phyloP scores from a whole-genome alignment of 2,329 filamentous ascomycete species.

The Whalleya microplaca region DNA sequence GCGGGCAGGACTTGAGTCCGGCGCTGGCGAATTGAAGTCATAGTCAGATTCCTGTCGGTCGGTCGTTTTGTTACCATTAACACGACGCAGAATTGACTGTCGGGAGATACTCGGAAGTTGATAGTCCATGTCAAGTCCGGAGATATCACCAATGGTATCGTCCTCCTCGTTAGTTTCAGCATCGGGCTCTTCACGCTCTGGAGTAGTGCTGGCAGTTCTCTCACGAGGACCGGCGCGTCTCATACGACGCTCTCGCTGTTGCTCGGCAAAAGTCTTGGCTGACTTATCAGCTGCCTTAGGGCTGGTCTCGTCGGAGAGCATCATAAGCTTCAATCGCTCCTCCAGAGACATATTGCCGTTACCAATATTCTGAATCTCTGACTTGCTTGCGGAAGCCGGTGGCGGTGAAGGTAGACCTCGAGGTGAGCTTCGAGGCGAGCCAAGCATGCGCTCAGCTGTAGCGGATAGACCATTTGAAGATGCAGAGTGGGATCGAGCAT shows the following conservation, averaged over 20 bases:
- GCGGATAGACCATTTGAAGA: constrained; percentile 68
- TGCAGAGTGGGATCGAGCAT: constrained; percentile 50
- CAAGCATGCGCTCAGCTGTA: constrained; percentile 73
- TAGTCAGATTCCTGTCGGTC: constrained; percentile 66
- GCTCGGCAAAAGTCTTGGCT: constrained; percentile 61
- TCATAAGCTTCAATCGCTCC: constrained; percentile 85
- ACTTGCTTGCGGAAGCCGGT: constrained; percentile 69
- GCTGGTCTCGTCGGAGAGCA: constrained; percentile 69
- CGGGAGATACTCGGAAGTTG: constrained; percentile 82
- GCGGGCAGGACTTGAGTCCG: constrained; percentile 61
- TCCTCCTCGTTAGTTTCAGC: constrained; percentile 53
- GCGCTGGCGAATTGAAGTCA: constrained; percentile 65
- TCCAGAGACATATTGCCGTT: constrained; percentile 81
- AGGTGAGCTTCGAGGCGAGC: constrained; percentile 65
- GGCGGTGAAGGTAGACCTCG: constrained; percentile 76
- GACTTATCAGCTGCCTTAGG: constrained; percentile 33
- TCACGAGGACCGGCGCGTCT: constrained; percentile 62
- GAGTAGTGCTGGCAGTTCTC: constrained; percentile 45
- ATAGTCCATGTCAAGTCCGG: constrained; percentile 61
- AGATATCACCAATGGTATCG: constrained; percentile 63
- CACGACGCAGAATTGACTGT: constrained; percentile 88
- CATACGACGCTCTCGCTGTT: constrained; percentile 71
- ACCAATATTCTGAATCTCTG: constrained; percentile 77
- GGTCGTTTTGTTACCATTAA: constrained; percentile 66
- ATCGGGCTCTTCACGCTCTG: constrained; percentile 45